Evolutionary conservation across 2,329 filamentous ascomycete genomes (phyloP).

Genomic region (Chaetomium sp.): DNA sequence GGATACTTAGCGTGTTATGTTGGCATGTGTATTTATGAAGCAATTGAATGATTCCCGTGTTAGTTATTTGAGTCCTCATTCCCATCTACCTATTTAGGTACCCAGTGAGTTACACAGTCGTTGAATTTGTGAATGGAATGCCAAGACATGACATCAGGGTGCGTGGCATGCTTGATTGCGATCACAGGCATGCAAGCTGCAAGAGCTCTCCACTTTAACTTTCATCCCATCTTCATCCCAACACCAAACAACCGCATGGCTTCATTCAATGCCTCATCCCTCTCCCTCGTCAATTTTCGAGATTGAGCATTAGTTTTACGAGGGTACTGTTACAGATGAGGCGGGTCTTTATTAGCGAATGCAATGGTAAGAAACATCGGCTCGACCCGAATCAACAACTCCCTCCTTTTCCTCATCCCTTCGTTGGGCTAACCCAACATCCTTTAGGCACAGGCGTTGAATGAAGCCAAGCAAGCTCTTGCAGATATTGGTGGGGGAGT

Average conservation of each 20-base stretch:
- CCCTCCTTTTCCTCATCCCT: not conserved
- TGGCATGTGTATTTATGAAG: conserved; percentile 1
- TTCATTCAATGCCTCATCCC: not conserved
- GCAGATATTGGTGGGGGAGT: not conserved
- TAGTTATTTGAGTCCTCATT: not conserved
- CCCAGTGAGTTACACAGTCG: too few species aligned
- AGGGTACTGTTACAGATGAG: not conserved
- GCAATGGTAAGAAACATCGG: not conserved
- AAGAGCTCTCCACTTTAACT: conserved; percentile 11
- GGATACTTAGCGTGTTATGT: conserved; percentile 15
- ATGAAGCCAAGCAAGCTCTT: not conserved
- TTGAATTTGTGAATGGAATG: conserved; percentile 14
- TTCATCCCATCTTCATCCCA: not conserved
- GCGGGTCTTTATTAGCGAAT: not conserved
- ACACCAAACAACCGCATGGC: not conserved
- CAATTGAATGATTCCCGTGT: not conserved
- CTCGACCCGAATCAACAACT: too few species aligned
- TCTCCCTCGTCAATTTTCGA: not conserved
- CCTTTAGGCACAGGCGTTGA: not conserved
- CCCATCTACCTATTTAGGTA: too few species aligned
- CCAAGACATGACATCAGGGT: conserved; percentile 25
- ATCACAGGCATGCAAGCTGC: not conserved
- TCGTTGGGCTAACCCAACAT: not conserved
- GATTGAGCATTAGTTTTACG: not conserved
- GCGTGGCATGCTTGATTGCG: not conserved